Evolutionary conservation across 345 rosid species (phyloP), one percentile per base, ranked within the genome.

Genomic region (Boechera stricta): DNA sequence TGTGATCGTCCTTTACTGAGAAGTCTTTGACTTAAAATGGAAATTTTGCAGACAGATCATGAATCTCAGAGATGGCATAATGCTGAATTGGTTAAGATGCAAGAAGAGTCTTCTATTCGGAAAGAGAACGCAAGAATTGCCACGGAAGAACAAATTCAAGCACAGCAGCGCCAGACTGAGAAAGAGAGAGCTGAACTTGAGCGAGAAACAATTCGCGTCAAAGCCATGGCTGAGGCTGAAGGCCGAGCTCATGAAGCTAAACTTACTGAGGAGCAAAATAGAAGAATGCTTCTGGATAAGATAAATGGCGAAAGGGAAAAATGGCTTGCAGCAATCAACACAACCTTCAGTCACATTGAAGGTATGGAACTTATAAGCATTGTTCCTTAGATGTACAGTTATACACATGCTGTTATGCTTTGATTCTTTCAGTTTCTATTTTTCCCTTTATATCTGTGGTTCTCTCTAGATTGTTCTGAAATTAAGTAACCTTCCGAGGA

Each of bases 161-260:
- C 97, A 69, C 98, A 92, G 79, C 92, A 88, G 65, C 93, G 98
- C 11, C 94, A 92, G 80, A 92, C 99, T 74, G 96, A 92, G 83
- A 95, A 95, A 83, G 99, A 95, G 82, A 92, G 93, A 82, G 96
- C 99, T 77, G 98, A 92, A 81, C 88, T 95, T 65, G 97, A 91
- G 74, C 76, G 90, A 65, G 98, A 95, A 85, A 95, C 99, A 21
- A 86, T 91, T 80, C 86, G 97, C 47, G 98, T 95, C 51, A 92
- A 91, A 82, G 97, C 98, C 74, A 85, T 92, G 93, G 99, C 96
- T 76, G 94, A 92, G 86, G 99, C 99, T 5, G 97, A 95, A 84
- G 99, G 91, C 33, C 78, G 97, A 44, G 99, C 92, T 35, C 91
- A 88, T 75, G 99, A 92, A 83, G 98, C 93, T 45, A 89, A 89